These are phyloP conservation scores for Myrica gale DNA, from an alignment of 306 rosid genomes.

Conservation along the genomic window DNA sequence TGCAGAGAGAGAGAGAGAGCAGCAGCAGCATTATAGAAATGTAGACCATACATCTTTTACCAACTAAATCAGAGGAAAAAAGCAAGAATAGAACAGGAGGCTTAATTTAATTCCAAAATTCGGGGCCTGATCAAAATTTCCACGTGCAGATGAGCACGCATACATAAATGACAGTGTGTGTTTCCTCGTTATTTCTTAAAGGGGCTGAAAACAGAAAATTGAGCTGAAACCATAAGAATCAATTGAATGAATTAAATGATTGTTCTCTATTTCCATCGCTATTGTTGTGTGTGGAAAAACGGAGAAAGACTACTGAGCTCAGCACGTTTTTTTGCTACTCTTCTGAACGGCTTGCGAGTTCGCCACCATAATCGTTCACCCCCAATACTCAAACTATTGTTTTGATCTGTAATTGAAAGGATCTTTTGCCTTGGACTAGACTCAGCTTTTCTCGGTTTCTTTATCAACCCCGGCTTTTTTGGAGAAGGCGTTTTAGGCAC, in stretches of 20 bases:
- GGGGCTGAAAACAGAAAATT: slow-evolving; percentile 31
- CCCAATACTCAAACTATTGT: slow-evolving; percentile 40
- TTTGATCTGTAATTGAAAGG: slow-evolving; percentile 32
- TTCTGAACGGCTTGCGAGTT: slow-evolving; percentile 80
- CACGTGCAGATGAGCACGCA: slow-evolving; percentile 5
- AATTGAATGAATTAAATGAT: slow-evolving; percentile 71
- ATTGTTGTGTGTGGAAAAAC: slow-evolving; percentile 44
- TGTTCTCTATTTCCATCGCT: slow-evolving; percentile 31
- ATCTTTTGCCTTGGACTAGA: slow-evolving; percentile 25
- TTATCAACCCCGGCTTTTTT: slow-evolving; percentile 53
- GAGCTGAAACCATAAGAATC: slow-evolving; percentile 43
- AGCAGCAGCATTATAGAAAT: background rate
- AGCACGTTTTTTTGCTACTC: slow-evolving; percentile 67
- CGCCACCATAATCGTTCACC: slow-evolving; percentile 73
- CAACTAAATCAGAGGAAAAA: background rate
- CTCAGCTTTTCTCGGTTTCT: slow-evolving; percentile 46
- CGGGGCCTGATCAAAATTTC: background rate
- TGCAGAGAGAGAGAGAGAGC: background rate
- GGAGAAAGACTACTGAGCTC: slow-evolving; percentile 59
- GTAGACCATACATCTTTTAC: background rate
- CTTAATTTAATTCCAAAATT: background rate
- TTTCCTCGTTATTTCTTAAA: slow-evolving; percentile 15
- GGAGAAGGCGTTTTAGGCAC: slow-evolving; percentile 92
- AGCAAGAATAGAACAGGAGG: background rate
- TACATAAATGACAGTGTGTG: background rate